Conservation (phyloP, 1,284 basidiomycete genomes). For the Polyporus tsugae region DNA sequence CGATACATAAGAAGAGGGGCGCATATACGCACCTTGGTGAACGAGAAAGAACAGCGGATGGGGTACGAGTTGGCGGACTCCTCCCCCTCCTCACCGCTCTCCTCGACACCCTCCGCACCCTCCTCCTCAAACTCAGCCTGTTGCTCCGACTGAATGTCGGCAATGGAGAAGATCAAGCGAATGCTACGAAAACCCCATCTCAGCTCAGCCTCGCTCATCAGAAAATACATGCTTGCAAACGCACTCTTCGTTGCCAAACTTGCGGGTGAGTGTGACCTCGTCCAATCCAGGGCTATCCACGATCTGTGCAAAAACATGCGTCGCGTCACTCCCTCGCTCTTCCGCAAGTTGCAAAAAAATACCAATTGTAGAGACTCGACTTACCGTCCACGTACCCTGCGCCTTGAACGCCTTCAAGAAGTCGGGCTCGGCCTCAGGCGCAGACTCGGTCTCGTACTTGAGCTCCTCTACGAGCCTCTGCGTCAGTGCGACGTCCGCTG, state of each 20-base stretch:
- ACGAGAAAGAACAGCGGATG: constrained; percentile 80
- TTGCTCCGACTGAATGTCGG: constrained; percentile 68
- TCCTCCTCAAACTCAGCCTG: constrained; percentile 54
- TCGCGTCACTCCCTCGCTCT: background rate
- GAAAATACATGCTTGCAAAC: constrained; percentile 41
- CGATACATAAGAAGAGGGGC: background rate
- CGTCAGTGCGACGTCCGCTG: constrained; percentile 79
- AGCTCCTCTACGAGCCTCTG: constrained; percentile 87
- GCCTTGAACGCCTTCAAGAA: constrained; percentile 83
- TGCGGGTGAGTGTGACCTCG: constrained; percentile 83
- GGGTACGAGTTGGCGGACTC: constrained; percentile 62
- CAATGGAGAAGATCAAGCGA: constrained; percentile 85
- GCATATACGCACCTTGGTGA: constrained; percentile 75
- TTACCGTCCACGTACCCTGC: constrained; percentile 80
- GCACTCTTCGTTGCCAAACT: constrained; percentile 92
- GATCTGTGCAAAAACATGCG: constrained; percentile 55
- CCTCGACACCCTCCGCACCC: constrained; percentile 45
- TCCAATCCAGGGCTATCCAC: constrained; percentile 80
- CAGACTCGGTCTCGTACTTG: constrained; percentile 83
- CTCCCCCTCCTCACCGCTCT: constrained; percentile 52
- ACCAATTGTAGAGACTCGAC: constrained; percentile 31
- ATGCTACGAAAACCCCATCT: constrained; percentile 54
- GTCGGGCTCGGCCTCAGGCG: constrained; percentile 65
- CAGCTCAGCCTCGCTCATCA: background rate
- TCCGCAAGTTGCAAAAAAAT: constrained; percentile 7